Evolutionary conservation across 257 asterid species (phyloP), one percentile per base, ranked within the genome.

Genomic region (Solanum corneliomulleri): DNA sequence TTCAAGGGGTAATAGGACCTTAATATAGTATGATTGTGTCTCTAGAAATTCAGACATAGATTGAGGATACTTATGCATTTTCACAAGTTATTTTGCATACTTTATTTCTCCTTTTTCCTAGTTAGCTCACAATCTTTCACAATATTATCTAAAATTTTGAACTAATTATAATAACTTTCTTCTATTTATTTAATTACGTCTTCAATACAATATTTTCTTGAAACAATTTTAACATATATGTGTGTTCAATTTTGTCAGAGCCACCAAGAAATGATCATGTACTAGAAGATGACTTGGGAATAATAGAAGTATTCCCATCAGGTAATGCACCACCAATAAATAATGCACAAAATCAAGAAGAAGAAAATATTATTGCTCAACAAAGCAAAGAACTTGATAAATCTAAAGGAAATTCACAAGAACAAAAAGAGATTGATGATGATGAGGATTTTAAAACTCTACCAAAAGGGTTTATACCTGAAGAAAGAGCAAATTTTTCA

Each of bases 1-100:
- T 37, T 37, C 0, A 37, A 0, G 7, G 7, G 1, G 0, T 37
- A 37, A 37, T 37, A 37, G 0, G 7, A 37, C 39, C 1, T 5
- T 37, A 1, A 1, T 6, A 37, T 37, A 37, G 0, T 37, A 37
- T 37, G 0, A 37, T 0, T 5, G 39, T 5, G 39, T 37, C 7
- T 37, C 7, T 37, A n/a, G 39, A 1, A 37, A 5, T 37, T 37
- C n/a, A n/a, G n/a, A n/a, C n/a, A n/a, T 5, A 37, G 39, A 6
- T 37, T 1, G 1, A 1, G 39, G 0, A 1, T 37, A 6, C 7
- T 37, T 37, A 1, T 37, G 0, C 7, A 37, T 37, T 37, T 37
- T 37, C 39, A 0, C 39, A 35, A 5, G 7, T 9, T 2, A 0
- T 2, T 49, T 49, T 15, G 9, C 58, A 49, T 15, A 49, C 58